Evolutionary conservation across 2,329 filamentous ascomycete genomes (phyloP).

Genomic region (Paraphoma chrysanthemicola): DNA sequence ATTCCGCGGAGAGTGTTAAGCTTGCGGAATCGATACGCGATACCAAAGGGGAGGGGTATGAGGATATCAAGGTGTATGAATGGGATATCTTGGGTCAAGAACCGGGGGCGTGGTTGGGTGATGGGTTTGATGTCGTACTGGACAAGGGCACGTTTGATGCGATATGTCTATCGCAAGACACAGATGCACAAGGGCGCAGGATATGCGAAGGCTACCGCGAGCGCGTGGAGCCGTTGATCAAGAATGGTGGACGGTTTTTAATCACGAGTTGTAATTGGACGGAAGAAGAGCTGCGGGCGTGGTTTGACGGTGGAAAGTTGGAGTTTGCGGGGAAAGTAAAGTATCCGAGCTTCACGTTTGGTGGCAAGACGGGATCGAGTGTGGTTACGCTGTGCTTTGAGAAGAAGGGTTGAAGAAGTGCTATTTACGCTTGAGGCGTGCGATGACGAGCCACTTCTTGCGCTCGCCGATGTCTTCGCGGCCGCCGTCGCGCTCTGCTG

Average conservation of each 20-base stretch:
- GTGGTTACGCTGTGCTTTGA: slow-evolving; percentile 87
- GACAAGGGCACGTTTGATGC: slow-evolving; percentile 99
- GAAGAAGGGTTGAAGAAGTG: slow-evolving; percentile 46
- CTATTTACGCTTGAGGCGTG: slow-evolving; percentile 38
- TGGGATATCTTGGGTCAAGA: slow-evolving; percentile 58
- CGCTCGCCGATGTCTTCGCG: slow-evolving; percentile 66
- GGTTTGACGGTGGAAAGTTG: slow-evolving; percentile 72
- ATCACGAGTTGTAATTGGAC: slow-evolving; percentile 99
- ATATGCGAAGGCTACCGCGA: slow-evolving; percentile 78
- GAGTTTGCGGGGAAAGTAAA: slow-evolving; percentile 71
- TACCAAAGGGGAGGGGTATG: slow-evolving; percentile 34
- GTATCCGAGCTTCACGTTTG: slow-evolving; percentile 89
- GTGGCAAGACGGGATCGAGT: slow-evolving; percentile 84
- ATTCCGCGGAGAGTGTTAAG: slow-evolving; percentile 75
- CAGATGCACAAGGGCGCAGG: slow-evolving; percentile 60
- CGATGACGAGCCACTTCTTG: slow-evolving; percentile 75
- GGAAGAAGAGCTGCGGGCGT: slow-evolving; percentile 78
- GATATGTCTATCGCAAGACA: slow-evolving; percentile 74
- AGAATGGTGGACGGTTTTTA: slow-evolving; percentile 74
- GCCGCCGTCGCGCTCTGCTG: slow-evolving; percentile 61
- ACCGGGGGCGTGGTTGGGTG: slow-evolving; percentile 62
- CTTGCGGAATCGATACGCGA: slow-evolving; percentile 71
- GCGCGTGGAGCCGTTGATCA: slow-evolving; percentile 72
- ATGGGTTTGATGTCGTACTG: slow-evolving; percentile 87
- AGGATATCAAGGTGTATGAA: slow-evolving; percentile 57